Evolutionary conservation across 257 asterid species (phyloP), one percentile per base, ranked within the genome.

Genomic region (Striga asiatica): DNA sequence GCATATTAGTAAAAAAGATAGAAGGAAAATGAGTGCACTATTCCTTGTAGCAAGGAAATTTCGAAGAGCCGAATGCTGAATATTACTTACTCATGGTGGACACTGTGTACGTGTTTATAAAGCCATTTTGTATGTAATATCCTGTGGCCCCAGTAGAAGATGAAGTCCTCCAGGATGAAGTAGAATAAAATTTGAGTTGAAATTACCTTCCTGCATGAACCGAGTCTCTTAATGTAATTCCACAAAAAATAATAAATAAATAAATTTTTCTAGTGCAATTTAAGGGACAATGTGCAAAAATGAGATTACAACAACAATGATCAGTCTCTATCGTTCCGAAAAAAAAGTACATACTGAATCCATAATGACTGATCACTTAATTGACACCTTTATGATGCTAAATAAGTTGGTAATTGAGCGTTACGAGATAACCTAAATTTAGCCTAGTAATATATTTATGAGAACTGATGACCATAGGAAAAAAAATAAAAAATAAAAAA

Each of bases 141-240:
- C 79, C 95, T 72, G 66, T 87, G 98, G 50, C 98, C 98, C 98
- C 98, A 91, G 62, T 91, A 91, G 85, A 91, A 91, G 46, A 91
- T 74, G 65, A 91, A 91, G 70, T 87, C 98, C 72, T 91, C 98
- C 62, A 91, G 74, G 70, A 87, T 75, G 71, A 91, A 91, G 83
- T 91, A 91, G 78, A 91, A 91, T 22, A 86, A 45, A 52, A 91
- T 79, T 62, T 91, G 98, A 6, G 81, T 78, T 58, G 89, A 91
- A 57, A 87, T 61, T 43, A 87, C 85, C 72, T 91, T 91, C 98
- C 98, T 91, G 83, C 78, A 76, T 18, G 68, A 75, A 74, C 46
- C 71, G 74, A 54, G 35, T 22, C 31, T 43, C 27, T 17, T 8
- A 47, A 62, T 48, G 57, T 46, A 54, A 60, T 32, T 35, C 45